Percentiles rank a stretch among this genome's conserved stretches.
phyloP scores from a whole-genome alignment of 140 eudicot genomes.

The Senecio squalidus region DNA sequence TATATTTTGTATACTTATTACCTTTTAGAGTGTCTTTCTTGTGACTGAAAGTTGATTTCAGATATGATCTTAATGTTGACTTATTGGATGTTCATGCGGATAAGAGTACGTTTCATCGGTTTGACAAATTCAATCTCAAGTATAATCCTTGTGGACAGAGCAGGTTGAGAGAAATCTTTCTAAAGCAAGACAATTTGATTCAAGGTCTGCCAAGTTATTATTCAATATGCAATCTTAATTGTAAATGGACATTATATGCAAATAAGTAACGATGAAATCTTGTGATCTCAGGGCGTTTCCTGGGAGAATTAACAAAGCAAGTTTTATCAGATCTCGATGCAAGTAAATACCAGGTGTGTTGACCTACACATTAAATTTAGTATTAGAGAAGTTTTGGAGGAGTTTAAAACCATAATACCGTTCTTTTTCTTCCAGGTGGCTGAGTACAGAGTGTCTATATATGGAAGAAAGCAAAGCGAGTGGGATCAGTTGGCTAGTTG shows the following conservation, averaged over 20 bases:
- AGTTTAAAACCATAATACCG: neutral
- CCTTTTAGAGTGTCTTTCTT: neutral
- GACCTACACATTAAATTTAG: neutral
- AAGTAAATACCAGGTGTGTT: conserved; percentile 85
- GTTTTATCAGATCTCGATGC: conserved; percentile 80
- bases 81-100: conserved; percentile 98
- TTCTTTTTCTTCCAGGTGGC: conserved; percentile 70
- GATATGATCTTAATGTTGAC: conserved; percentile 95
- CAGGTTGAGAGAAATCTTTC: conserved; percentile 88
- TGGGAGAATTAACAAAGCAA: conserved; percentile 92
- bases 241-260: neutral
- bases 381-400: neutral
- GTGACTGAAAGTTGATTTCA: conserved; percentile 22
- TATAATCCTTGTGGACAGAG: conserved; percentile 99
- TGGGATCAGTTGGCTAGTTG: conserved; percentile 99
- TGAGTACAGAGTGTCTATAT: conserved; percentile 86
- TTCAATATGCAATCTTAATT: neutral
- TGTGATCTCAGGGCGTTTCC: conserved; percentile 67
- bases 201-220: conserved; percentile 58
- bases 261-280: neutral
- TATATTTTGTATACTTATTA: conserved; percentile 1
- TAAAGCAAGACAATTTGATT: conserved; percentile 95
- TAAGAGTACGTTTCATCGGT: conserved; percentile 98
- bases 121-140: conserved; percentile 95
- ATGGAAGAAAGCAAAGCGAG: conserved; percentile 97